Percentiles rank a stretch among this genome's conserved stretches.
phyloP scores from a whole-genome alignment of 345 rosid species.

The Gossypium rotundifolium region DNA sequence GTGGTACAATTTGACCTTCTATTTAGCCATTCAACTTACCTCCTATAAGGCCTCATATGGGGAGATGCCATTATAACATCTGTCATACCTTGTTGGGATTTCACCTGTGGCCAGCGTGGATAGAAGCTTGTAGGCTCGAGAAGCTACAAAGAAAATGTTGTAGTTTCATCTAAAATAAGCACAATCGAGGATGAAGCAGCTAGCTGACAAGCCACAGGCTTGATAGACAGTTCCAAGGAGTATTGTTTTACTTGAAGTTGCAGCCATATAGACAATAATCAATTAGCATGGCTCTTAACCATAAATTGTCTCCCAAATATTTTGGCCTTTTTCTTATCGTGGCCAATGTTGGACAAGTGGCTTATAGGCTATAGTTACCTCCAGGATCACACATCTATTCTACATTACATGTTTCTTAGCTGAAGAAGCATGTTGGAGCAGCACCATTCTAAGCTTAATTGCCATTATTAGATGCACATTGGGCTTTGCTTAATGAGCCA shows the following conservation, averaged over 20 bases:
- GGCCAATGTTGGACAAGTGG: too few species aligned
- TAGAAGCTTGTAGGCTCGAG: neutral
- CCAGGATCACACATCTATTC: too few species aligned
- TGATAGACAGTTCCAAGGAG: neutral
- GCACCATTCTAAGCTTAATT: too few species aligned
- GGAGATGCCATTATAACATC: neutral
- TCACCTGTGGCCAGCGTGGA: neutral
- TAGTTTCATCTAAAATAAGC: neutral
- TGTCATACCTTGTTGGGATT: neutral
- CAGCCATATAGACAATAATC: too few species aligned
- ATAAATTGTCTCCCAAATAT: neutral
- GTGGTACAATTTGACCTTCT: neutral
- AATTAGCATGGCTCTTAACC: neutral
- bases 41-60: neutral
- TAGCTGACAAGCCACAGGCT: rapidly evolving
- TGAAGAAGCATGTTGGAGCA: too few species aligned
- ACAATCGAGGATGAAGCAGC: neutral
- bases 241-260: too few species aligned
- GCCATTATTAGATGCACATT: too few species aligned
- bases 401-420: too few species aligned
- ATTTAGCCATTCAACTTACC: neutral
- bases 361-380: too few species aligned
- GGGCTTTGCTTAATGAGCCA: too few species aligned
- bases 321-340: neutral
- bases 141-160: neutral